Evolutionary conservation across 495 filamentous ascomycete species (phyloP).

Genomic region (Neurospora africana): DNA sequence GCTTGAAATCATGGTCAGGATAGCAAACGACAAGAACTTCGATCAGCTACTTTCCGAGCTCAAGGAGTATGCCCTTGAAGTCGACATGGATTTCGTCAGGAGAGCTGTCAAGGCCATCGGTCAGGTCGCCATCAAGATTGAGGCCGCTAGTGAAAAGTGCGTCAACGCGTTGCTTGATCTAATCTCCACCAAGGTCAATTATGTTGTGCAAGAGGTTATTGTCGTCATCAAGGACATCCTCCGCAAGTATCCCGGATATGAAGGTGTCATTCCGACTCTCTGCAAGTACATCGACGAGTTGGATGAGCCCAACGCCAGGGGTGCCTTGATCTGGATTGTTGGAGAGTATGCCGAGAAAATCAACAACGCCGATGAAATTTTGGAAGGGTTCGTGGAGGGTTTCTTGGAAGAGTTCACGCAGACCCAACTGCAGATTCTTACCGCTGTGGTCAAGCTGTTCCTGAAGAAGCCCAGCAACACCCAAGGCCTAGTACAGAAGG

Average conservation of each 20-base stretch:
- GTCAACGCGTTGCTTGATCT: conserved; percentile 89
- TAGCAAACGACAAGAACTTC: conserved; percentile 93
- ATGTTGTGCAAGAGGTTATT: conserved; percentile 99
- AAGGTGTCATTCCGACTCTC: conserved; percentile 88
- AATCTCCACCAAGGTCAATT: conserved; percentile 97
- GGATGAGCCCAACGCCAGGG: conserved; percentile 97
- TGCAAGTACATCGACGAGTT: conserved; percentile 95
- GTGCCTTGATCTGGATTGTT: conserved; percentile 99
- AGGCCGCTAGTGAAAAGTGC: conserved; percentile 79
- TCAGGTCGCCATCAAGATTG: conserved; percentile 98
- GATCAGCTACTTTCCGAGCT: conserved; percentile 90
- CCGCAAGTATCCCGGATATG: conserved; percentile 96
- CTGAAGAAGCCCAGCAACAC: conserved; percentile 94
- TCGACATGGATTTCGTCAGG: conserved; percentile 96
- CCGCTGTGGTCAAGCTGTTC: conserved; percentile 95
- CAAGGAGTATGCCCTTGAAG: conserved; percentile 95
- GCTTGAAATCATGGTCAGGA: conserved; percentile 97
- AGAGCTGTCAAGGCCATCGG: conserved; percentile 97
- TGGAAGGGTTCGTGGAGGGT: conserved; percentile 89
- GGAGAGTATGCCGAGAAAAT: conserved; percentile 96
- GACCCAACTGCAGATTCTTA: conserved; percentile 88
- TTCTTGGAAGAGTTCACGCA: conserved; percentile 92
- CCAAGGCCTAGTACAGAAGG: conserved; percentile 85
- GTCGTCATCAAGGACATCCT: conserved; percentile 99
- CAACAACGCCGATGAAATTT: conserved; percentile 84